A percentile compares a stretch with the other conserved stretches of the same genome.
Evolutionary conservation across 2,329 filamentous ascomycete genomes (phyloP).

Genomic region (Hymenoscyphus occultus): DNA sequence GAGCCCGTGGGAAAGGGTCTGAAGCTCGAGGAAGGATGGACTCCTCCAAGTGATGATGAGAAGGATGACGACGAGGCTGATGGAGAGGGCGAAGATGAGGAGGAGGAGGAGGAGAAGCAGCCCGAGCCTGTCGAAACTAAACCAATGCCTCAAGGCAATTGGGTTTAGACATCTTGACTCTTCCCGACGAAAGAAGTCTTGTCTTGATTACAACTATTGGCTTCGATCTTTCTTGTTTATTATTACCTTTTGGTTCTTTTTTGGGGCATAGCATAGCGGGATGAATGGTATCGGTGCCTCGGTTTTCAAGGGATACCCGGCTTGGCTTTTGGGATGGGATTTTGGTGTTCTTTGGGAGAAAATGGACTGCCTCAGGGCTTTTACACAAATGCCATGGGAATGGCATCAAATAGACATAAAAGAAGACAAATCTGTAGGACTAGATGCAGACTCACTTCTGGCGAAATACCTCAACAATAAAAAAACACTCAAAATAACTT

Average conservation of each 20-base stretch:
- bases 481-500: constrained; percentile 5
- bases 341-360: neutral
- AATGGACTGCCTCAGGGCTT: neutral
- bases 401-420: neutral
- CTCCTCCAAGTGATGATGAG: constrained; percentile 58
- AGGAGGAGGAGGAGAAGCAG: constrained; percentile 21
- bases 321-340: constrained; percentile 4
- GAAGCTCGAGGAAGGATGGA: constrained; percentile 80
- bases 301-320: constrained; percentile 3
- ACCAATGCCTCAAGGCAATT: constrained; percentile 1
- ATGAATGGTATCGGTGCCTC: neutral
- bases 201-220: neutral
- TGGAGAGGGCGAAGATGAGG: constrained; percentile 32
- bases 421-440: neutral
- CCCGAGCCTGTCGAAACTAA: neutral
- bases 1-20: constrained; percentile 66
- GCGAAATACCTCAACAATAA: neutral
- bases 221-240: constrained; percentile 6
- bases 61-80: constrained; percentile 56
- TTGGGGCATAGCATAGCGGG: constrained; percentile 17
- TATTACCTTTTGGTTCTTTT: neutral
- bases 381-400: neutral
- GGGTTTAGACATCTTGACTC: constrained; percentile 14
- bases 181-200: constrained; percentile 1
- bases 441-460: neutral